phyloP scores from a whole-genome alignment of 2,329 filamentous ascomycete species.

The Mycosphaerelloides madeirae region DNA sequence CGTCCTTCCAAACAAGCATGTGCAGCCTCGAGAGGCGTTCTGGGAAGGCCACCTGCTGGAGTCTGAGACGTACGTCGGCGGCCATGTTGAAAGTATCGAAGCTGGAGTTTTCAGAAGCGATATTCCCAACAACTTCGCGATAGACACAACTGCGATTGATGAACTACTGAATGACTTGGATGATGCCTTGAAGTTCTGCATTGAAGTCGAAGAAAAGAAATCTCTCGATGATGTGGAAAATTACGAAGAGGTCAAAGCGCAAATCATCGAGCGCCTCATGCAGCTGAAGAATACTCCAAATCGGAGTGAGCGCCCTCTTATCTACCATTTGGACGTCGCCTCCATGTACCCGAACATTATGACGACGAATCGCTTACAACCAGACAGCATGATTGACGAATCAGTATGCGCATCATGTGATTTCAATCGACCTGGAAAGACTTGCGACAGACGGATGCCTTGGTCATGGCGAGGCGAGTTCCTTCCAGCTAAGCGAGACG shows the following conservation, averaged over 20 bases:
- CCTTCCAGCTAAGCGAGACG: conserved; percentile 88
- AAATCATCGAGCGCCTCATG: conserved; percentile 68
- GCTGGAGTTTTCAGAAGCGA: conserved; percentile 94
- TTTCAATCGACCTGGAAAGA: conserved; percentile 96
- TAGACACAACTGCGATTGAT: conserved; percentile 85
- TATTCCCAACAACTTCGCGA: conserved; percentile 87
- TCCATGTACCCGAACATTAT: conserved; percentile 99
- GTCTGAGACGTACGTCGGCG: conserved; percentile 95
- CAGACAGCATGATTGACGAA: conserved; percentile 98
- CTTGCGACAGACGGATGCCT: conserved; percentile 86
- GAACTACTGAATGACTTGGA: conserved; percentile 84
- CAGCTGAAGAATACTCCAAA: conserved; percentile 78
- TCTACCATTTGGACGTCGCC: conserved; percentile 96
- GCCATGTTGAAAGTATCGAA: conserved; percentile 98
- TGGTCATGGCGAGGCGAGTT: conserved; percentile 99
- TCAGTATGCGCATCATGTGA: conserved; percentile 96
- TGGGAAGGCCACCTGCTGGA: conserved; percentile 96
- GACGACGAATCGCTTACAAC: conserved; percentile 96
- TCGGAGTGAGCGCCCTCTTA: conserved; percentile 77
- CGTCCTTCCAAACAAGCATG: conserved; percentile 91
- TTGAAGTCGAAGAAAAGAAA: conserved; percentile 51
- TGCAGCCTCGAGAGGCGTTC: conserved; percentile 84
- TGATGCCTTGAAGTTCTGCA: conserved; percentile 78
- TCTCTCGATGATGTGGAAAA: conserved; percentile 48
- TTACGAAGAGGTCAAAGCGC: conserved; percentile 63